A percentile compares a stretch with the other conserved stretches of the same genome.
phyloP scores from a whole-genome alignment of 2,329 filamentous ascomycete species.

The Neofusicoccum laricinum region DNA sequence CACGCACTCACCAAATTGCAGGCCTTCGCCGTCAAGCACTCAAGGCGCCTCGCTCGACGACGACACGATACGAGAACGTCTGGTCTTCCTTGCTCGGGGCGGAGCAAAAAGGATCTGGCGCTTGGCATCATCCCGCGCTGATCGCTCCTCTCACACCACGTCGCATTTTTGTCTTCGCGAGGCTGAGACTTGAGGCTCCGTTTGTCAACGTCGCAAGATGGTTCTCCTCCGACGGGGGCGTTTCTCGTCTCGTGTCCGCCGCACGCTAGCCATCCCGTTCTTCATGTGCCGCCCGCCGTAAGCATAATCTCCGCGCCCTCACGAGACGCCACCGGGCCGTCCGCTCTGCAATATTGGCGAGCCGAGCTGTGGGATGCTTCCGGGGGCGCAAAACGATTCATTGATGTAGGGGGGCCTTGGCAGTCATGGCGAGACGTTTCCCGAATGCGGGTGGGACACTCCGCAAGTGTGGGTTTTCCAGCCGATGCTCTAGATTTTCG shows the following conservation, averaged over 20 bases:
- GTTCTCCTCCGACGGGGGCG: neutral
- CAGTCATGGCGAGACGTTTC: neutral
- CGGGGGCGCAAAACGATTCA: neutral
- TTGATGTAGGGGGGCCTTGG: neutral
- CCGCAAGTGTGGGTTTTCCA: too few relatives aligned
- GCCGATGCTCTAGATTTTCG: too few relatives aligned
- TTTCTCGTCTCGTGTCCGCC: neutral
- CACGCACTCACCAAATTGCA: too few relatives aligned
- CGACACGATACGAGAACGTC: too few relatives aligned
- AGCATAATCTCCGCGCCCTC: neutral
- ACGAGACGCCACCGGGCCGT: neutral
- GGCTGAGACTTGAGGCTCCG: neutral
- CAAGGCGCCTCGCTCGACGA: too few relatives aligned
- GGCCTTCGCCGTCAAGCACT: too few relatives aligned
- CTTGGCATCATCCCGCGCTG: too few relatives aligned
- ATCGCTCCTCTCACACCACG: neutral
- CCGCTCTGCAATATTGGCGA: neutral
- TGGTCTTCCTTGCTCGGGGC: too few relatives aligned
- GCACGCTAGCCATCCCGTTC: neutral
- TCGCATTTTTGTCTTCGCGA: neutral
- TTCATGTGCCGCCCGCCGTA: neutral
- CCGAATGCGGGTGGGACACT: neutral
- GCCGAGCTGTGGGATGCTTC: too few relatives aligned
- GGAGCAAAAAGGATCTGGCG: too few relatives aligned
- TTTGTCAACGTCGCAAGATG: neutral